Conservation (phyloP, 345 rosid genomes). For the Aurinia saxatilis region DNA sequence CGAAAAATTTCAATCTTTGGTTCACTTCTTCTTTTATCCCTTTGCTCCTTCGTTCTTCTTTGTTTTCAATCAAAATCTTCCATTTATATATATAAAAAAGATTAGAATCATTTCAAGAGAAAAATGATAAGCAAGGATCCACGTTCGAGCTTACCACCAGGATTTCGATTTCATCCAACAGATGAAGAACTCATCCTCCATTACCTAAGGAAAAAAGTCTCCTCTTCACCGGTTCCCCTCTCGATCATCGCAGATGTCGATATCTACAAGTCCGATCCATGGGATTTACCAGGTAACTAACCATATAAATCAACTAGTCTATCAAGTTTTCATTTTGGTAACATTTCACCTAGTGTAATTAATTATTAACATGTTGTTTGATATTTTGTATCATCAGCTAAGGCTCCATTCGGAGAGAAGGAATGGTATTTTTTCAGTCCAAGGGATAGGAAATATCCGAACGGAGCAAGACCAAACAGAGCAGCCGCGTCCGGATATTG, state of each 20-base stretch:
- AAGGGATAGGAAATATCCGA: slow-evolving; percentile 92
- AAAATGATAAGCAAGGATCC: slow-evolving; percentile 54
- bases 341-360: not conserved
- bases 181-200: slow-evolving; percentile 96
- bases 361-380: not conserved
- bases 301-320: not conserved
- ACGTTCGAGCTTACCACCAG: slow-evolving; percentile 77
- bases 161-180: slow-evolving; percentile 96
- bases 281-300: slow-evolving; percentile 78
- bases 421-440: slow-evolving; percentile 99
- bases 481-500: slow-evolving; percentile 96
- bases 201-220: slow-evolving; percentile 61
- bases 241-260: slow-evolving; percentile 92
- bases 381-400: slow-evolving; percentile 30
- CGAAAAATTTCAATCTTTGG: slow-evolving; percentile 63
- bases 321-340: not conserved
- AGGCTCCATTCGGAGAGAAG: slow-evolving; percentile 83
- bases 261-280: slow-evolving; percentile 91
- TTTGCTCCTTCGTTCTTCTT: not conserved
- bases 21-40: slow-evolving; percentile 6
- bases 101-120: too few species aligned
- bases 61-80: too few species aligned
- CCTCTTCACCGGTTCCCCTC: slow-evolving; percentile 57
- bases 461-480: slow-evolving; percentile 94
- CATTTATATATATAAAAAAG: too few species aligned